These are phyloP conservation scores for Hanseniaspora mollemarum DNA, from an alignment of 805 yeast genomes.

Conservation along the genomic window DNA sequence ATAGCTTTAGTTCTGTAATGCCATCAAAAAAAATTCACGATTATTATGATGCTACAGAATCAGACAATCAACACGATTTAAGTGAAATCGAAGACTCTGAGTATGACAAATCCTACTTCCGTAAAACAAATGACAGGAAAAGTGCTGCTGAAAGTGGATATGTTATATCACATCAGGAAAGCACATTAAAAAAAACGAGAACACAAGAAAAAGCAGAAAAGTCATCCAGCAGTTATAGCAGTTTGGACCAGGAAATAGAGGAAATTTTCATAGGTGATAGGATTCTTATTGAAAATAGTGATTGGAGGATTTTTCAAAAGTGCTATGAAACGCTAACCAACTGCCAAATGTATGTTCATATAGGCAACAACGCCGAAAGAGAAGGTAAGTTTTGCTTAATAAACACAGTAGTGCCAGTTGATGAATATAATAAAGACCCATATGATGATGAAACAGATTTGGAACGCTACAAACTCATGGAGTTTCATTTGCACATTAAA, in stretches of 20 bases:
- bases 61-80: not conserved
- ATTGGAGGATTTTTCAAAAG: constrained; percentile 13
- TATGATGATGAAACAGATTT: constrained; percentile 3
- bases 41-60: not conserved
- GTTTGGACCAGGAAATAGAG: not conserved
- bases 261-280: not conserved
- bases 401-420: constrained; percentile 10
- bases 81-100: constrained; percentile 14
- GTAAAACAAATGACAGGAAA: not conserved
- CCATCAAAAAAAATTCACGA: too few species aligned
- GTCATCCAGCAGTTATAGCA: not conserved
- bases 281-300: constrained; percentile 10
- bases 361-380: constrained; percentile 1
- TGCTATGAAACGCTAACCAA: constrained; percentile 8
- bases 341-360: constrained; percentile 13
- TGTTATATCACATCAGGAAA: not conserved
- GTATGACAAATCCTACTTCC: not conserved
- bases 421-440: constrained; percentile 20
- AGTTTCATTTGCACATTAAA: constrained; percentile 2
- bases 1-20: too few species aligned
- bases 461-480: constrained; percentile 4
- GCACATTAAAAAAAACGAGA: not conserved
- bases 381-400: constrained; percentile 11
- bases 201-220: not conserved
- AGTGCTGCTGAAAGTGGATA: not conserved